phyloP scores from a whole-genome alignment of 1,139 yeast species.

The Diutina rugosa region DNA sequence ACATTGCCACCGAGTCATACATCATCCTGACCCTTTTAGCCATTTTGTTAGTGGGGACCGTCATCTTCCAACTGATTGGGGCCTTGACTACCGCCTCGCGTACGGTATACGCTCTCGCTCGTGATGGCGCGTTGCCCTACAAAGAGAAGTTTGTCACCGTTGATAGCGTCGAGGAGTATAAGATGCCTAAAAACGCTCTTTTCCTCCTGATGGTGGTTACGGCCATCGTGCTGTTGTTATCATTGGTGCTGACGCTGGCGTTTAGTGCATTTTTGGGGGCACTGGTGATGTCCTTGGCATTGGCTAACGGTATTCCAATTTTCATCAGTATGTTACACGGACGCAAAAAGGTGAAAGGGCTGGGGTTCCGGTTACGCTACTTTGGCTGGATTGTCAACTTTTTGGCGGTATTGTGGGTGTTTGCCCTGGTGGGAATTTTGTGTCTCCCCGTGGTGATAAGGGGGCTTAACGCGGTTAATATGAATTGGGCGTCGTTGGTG shows the following conservation, averaged over 20 bases:
- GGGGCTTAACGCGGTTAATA: constrained; percentile 37
- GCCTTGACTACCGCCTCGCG: constrained; percentile 78
- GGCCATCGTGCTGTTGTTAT: constrained; percentile 45
- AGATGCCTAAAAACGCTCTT: constrained; percentile 63
- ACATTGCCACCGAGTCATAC: constrained; percentile 55
- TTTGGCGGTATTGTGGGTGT: constrained; percentile 48
- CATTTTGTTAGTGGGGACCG: constrained; percentile 55
- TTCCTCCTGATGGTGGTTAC: constrained; percentile 58
- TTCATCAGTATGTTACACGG: constrained; percentile 47
- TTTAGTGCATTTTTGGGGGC: constrained; percentile 81
- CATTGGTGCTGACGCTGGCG: constrained; percentile 61
- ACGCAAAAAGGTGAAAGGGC: constrained; percentile 52
- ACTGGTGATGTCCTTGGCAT: constrained; percentile 65
- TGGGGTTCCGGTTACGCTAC: constrained; percentile 50
- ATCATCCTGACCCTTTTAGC: constrained; percentile 57
- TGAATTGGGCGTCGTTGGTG: constrained; percentile 69
- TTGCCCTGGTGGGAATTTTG: constrained; percentile 46
- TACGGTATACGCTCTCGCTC: constrained; percentile 74
- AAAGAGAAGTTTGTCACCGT: constrained; percentile 55
- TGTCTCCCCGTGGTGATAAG: constrained; percentile 69
- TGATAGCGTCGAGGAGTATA: constrained; percentile 40
- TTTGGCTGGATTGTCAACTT: constrained; percentile 56
- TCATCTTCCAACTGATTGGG: constrained; percentile 68
- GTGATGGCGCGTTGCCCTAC: constrained; percentile 80
- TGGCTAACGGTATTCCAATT: constrained; percentile 72